Conservation (phyloP, 805 yeast genomes). For the Dipodascopsis uninucleata region DNA sequence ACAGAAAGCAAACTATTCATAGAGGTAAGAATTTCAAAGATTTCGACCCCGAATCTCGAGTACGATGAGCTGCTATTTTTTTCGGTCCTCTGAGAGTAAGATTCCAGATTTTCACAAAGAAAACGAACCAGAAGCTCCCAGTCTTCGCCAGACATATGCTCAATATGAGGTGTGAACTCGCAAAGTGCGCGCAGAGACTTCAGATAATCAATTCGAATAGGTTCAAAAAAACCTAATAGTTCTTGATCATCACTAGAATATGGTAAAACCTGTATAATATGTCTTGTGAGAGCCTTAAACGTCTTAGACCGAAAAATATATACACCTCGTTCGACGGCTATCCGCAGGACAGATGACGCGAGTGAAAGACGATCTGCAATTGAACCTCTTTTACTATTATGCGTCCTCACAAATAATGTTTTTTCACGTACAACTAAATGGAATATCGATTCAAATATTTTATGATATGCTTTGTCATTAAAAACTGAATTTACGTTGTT, state of each 20-base stretch:
- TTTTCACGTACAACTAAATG: slow-evolving; percentile 17
- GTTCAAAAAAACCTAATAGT: slow-evolving; percentile 11
- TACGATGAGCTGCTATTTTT: background rate
- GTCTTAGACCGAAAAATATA: slow-evolving; percentile 14
- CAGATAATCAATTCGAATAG: slow-evolving; percentile 23
- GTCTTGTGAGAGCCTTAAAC: slow-evolving; percentile 13
- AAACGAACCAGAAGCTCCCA: slow-evolving; percentile 14
- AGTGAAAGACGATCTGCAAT: slow-evolving; percentile 11
- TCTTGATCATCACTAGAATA: slow-evolving; percentile 4
- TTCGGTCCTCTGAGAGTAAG: slow-evolving; percentile 2
- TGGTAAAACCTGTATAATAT: slow-evolving; percentile 12
- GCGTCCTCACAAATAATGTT: slow-evolving; percentile 6
- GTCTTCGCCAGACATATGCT: slow-evolving; percentile 20
- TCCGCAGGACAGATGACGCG: slow-evolving; percentile 13
- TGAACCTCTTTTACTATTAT: slow-evolving; percentile 1
- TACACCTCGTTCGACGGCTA: slow-evolving; percentile 12
- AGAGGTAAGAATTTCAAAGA: slow-evolving; percentile 39
- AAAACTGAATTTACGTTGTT: slow-evolving; percentile 8
- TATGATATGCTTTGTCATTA: slow-evolving; percentile 21
- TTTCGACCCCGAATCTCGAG: slow-evolving; percentile 25
- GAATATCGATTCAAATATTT: slow-evolving; percentile 19
- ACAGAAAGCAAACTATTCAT: slow-evolving; percentile 11
- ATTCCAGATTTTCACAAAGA: slow-evolving; percentile 6
- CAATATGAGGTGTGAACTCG: slow-evolving; percentile 26
- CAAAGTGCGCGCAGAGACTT: slow-evolving; percentile 20